Evolutionary conservation across 495 filamentous ascomycete genomes (phyloP), one percentile per base, ranked within the genome.

Genomic region (Copromyces sp.): DNA sequence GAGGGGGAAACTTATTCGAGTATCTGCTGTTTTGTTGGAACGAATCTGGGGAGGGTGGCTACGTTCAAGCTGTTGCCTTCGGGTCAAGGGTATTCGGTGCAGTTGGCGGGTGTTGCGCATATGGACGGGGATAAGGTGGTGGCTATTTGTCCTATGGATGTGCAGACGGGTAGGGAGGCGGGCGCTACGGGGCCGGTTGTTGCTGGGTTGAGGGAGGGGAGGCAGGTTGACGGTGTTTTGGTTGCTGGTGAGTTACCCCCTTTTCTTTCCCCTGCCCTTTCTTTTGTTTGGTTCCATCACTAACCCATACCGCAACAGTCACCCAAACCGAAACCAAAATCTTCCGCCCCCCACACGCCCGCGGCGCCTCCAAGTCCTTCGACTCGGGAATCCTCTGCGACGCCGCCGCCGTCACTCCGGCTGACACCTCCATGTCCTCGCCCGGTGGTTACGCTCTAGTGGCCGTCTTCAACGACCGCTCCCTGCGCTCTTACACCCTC

Each of bases 1-100:
- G 95, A 98, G 61, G 93, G 91, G 0, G 95, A 98, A 81, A 91
- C 92, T 74, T 99, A 97, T 77, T 97, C 95, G 8, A 97, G 93
- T 75, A 97, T 99, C 71, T 89, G 91, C 68, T 91, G 94, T 75
- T 97, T 98, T 77, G 91, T 95, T 4, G 95, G 96, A 11, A 98
- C 95, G 0, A 94, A 91, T 76, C 76, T 89, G 42, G 95, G 95
- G 29, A 90, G 90, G 72, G 82, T 98, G 39, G 89, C 89, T 24
- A 98, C 95, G 0, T 94, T 98, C 82, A 97, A 95, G 82, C 84
- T 99, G 20, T 82, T 98, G 9, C 95, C 95, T 3, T 84, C 89
- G 9, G 80, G 85, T 3, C 85, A 86, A 75, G 90, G 92, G 6
- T 98, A 96, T 79, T 85, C 86, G n/a, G 94, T 89, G 39, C 84